Evolutionary conservation across 75 land plant species (phyloP).

Genomic region (Pinus tabuliformis): DNA sequence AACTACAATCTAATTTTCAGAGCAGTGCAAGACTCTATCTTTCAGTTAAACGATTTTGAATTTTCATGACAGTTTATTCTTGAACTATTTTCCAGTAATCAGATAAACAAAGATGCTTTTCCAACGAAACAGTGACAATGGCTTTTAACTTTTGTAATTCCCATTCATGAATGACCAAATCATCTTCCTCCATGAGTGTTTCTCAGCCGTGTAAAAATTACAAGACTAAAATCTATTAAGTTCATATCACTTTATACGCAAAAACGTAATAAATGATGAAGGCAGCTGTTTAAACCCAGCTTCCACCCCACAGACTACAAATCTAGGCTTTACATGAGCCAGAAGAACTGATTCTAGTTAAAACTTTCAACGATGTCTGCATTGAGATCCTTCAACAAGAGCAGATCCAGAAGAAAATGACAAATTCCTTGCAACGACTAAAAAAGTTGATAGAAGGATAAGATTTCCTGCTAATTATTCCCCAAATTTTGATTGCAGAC

Average conservation of each 20-base stretch:
- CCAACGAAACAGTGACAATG: background rate
- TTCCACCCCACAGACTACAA: background rate
- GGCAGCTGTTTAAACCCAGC: background rate
- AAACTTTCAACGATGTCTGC: background rate
- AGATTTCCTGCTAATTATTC: too few relatives aligned
- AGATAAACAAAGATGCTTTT: background rate
- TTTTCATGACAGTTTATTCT: background rate
- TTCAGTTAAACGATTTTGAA: background rate
- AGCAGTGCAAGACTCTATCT: too few relatives aligned
- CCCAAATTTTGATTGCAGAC: background rate
- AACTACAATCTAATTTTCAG: too few relatives aligned
- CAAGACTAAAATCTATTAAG: background rate
- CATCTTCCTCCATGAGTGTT: background rate
- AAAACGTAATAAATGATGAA: background rate
- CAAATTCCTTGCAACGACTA: background rate
- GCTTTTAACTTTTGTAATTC: background rate
- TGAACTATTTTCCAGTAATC: background rate
- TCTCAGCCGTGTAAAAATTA: background rate
- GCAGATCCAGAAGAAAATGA: background rate
- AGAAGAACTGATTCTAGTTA: background rate
- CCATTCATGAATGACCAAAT: background rate
- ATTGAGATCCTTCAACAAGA: background rate
- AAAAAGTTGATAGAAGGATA: too few relatives aligned
- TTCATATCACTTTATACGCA: background rate
- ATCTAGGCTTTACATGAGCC: background rate